Evolutionary conservation across 2,329 filamentous ascomycete genomes (phyloP), one percentile per base, ranked within the genome.

Genomic region (Cladophialophora exuberans): DNA sequence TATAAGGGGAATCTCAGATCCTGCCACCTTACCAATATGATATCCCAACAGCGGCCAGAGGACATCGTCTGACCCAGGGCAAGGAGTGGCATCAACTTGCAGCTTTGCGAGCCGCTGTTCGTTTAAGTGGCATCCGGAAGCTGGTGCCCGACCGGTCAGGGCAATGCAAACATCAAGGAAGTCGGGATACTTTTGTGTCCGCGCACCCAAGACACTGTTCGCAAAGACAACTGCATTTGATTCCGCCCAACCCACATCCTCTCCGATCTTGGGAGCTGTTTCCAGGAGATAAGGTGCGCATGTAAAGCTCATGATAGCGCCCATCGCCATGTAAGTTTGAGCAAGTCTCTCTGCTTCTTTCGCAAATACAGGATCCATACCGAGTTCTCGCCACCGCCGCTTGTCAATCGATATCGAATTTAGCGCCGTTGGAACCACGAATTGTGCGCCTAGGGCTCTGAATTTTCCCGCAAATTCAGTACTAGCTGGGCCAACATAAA

Each of bases 151-250:
- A 1, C 76, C 76, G 0, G 75, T 77, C 41, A 78, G 50, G 0
- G 74, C 75, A 30, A 77, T 74, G 35, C 66, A 71, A 4, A 76
- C 67, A 26, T 78, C 76, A 2, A 78, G 65, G 30, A 72, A 74
- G 46, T 78, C 75, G 0, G 76, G 76, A 52, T 76, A 77, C 52
- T 78, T 78, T 51, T 71, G 68, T 1, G 76, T 78, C 17, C 68
- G 67, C 0, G 76, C 74, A 0, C 74, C 75, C 0, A 78, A 67
- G 0, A 78, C 72, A 50, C 74, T 78, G 36, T 79, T 78, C 1
- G 75, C 73, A 52, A 69, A 78, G 0, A 77, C 71, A 0, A 78
- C 76, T 0, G 74, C 76, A 54, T 78, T 78, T 0, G 74, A 77
- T 57, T 77, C 75, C 1, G 70, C 73, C 73, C 75, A 78, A 0